A percentile compares a stretch with the other conserved stretches of the same genome.
These are phyloP conservation scores for Fusarium dimerum DNA, from an alignment of 2,329 filamentous ascomycete genomes.

Conservation along the genomic window DNA sequence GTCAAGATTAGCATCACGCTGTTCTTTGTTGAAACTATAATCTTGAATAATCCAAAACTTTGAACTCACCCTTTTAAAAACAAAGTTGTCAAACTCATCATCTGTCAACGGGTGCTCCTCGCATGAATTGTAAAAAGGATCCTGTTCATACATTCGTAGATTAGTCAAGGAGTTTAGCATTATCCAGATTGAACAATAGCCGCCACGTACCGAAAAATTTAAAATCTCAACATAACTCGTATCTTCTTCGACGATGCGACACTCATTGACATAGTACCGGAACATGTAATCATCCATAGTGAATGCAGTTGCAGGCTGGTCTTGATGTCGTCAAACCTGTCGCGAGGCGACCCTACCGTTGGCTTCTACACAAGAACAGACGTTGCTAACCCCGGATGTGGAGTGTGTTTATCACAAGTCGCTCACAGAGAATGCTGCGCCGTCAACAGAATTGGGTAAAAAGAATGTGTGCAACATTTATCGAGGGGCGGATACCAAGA, in stretches of 20 bases:
- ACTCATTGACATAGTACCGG: slow-evolving; percentile 47
- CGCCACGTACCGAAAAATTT: slow-evolving; percentile 55
- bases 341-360: slow-evolving; percentile 8
- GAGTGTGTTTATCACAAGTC: too few relatives aligned
- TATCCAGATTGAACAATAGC: not conserved
- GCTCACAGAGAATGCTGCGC: too few relatives aligned
- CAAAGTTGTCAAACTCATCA: slow-evolving; percentile 61
- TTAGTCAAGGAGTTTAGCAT: not conserved
- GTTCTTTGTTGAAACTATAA: too few relatives aligned
- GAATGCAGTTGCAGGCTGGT: not conserved
- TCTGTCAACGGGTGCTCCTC: slow-evolving; percentile 53
- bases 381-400: not conserved
- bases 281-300: slow-evolving; percentile 63
- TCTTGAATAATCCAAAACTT: too few relatives aligned
- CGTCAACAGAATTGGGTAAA: not conserved
- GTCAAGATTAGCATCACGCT: too few relatives aligned
- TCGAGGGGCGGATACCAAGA: not conserved
- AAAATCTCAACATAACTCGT: slow-evolving; percentile 60
- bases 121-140: slow-evolving; percentile 48
- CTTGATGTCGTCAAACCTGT: not conserved
- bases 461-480: not conserved
- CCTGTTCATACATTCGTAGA: slow-evolving; percentile 37
- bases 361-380: not conserved
- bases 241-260: slow-evolving; percentile 50
- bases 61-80: slow-evolving; percentile 51